Base-by-base conservation (phyloP, 2,329 filamentous ascomycete genomes). In the Byssochlamys sp. region DNA sequence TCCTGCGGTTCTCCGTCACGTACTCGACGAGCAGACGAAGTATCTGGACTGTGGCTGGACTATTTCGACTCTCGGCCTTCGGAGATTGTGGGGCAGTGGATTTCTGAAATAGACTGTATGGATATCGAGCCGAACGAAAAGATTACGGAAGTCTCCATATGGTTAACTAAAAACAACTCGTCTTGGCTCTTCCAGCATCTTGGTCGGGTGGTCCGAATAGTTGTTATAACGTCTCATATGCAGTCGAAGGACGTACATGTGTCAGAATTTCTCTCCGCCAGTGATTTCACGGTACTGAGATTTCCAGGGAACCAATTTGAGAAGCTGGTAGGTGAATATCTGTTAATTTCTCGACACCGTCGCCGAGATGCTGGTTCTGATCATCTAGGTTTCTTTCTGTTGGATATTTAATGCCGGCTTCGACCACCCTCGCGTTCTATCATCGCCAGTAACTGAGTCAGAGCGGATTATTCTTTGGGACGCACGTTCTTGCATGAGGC, bases 31-130 rank as follows among this genome's bases (percentile, higher is more conserved):
- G 45, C 1, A 25, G 10, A 49, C 19, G 45, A 49, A n/a, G 19
- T 49, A 19, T 49, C 45, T n/a, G n/a, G 45, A 49, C n/a, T 49
- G n/a, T 49, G 45, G 45, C 45, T 49, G 45, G n/a, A 49, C 45
- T 49, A 49, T n/a, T 24, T 26, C n/a, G 5, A 49, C 9, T 25
- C 45, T 14, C 45, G 24, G 19, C n/a, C 45, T 49, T 26, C 45
- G 45, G 45, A 19, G 24, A 57, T 57, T 27, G 55, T 54, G 9
- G 55, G 50, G n/a, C 55, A 53, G 49, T 57, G 55, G 55, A 24
- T 57, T 35, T 53, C 50, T 12, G 50, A 57, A 24, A 33, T 27
- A 27, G 55, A 57, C 12, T 53, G 14, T 14, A 53, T 57, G 49
- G 28, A 33, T 27, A 29, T 57, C 12, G 50, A 45, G 11, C 49